These are phyloP conservation scores for Nicotiana sylvestris DNA, from an alignment of 257 asterid species.

Conservation along the genomic window DNA sequence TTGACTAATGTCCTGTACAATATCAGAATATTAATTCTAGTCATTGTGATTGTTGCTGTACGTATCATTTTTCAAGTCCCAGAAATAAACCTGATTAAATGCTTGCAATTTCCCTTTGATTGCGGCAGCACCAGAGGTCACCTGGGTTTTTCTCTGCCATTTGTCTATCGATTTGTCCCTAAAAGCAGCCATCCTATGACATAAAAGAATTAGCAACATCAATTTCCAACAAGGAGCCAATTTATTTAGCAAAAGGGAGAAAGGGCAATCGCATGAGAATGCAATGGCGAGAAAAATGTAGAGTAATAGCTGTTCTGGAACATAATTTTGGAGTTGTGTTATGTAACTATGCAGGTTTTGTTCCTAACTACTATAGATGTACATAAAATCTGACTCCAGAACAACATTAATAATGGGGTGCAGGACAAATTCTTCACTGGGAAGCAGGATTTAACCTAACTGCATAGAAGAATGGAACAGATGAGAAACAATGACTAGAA, in stretches of 20 bases:
- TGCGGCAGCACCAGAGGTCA: conserved; percentile 94
- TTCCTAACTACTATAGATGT: neutral
- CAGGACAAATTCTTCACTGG: neutral
- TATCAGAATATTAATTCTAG: neutral
- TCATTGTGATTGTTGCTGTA: neutral
- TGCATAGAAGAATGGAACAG: neutral
- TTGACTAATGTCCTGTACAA: conserved; percentile 71
- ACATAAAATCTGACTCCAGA: neutral
- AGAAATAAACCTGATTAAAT: conserved; percentile 76
- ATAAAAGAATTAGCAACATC: neutral
- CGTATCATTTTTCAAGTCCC: conserved; percentile 6
- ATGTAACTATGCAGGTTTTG: neutral
- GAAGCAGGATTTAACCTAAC: neutral
- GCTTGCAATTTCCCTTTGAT: conserved; percentile 87
- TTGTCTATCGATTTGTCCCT: conserved; percentile 86
- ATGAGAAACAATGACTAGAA: neutral
- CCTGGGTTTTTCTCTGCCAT: conserved; percentile 96
- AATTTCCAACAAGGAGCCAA: neutral
- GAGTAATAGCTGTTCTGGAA: neutral
- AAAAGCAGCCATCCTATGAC: conserved; percentile 63
- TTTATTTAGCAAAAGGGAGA: neutral
- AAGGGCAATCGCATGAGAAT: neutral
- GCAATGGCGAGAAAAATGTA: neutral
- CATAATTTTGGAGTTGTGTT: neutral
- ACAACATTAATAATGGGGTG: neutral